Base-by-base conservation (phyloP, 2,329 filamentous ascomycete genomes). In the Cryphonectria radicalis region DNA sequence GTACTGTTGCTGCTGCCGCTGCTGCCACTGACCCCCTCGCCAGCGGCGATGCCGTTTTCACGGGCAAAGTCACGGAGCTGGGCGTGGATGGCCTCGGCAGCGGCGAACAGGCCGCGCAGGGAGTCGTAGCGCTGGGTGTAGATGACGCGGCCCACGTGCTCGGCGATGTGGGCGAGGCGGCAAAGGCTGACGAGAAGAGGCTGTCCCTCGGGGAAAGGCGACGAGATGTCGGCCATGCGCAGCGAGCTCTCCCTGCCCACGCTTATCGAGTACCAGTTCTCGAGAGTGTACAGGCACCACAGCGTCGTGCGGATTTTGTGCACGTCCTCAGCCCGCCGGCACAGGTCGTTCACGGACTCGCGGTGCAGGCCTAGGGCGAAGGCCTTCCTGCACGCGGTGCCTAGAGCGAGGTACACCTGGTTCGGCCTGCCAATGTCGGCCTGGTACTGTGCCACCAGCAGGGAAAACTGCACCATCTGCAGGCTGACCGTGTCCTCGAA, bases 401-500 rank as follows among this genome's bases (percentile, higher is more conserved):
- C 78, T 13, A 77, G 76, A 53, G 78, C 76, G 6, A 79, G 67
- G 28, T 79, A 79, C 0, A 75, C 73, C 13, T 76, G 75, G 37
- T 79, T 79, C 0, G 78, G 78, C 5, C 77, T 73, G 1, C 77
- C 78, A 75, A 79, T 77, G 59, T 76, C 74, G 25, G 72, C 72
- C 43, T 79, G 77, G 55, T 78, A 79, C 17, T 76, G 74, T 6
- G 77, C 74, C 32, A 76, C 42, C 5, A 78, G 66, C 14, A 79
- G 68, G 0, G 76, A 78, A 46, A 76, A 75, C 59, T 79, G 78
- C 4, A 79, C 75, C 76, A 79, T 79, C 3, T 75, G 74, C n/a
- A 79, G 67, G 7, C 76, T 79, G n/a, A 79, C 78, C 7, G 76
- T 75, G 35, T 79, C 78, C 40, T 79, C 77, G 46, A 76, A 79